Evolutionary conservation across 495 filamentous ascomycete species (phyloP), one percentile per base, ranked within the genome.

Genomic region (Neurospora tetrasperma): DNA sequence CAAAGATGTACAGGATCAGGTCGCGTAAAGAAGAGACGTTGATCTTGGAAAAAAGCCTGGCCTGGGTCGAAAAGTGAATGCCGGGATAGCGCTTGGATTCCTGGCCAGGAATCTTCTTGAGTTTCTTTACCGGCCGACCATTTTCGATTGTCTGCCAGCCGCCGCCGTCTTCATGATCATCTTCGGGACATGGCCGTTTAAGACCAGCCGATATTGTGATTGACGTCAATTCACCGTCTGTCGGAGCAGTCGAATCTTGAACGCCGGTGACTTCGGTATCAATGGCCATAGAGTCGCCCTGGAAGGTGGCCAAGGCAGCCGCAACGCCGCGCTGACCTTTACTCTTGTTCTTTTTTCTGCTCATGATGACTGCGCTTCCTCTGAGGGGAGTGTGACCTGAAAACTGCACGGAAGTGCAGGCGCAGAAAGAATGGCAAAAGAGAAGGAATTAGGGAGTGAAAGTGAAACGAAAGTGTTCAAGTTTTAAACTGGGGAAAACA

Each of bases 1-100:
- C 93, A 72, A 97, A 89, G 72, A 97, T 88, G 81, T 97, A 98
- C n/a, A 98, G 84, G 6, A 94, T 84, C 44, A 99, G 82, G 42
- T 86, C 88, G 77, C 97, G 95, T 23, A 99, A 81, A 75, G 96
- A 91, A 35, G 88, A 85, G 62, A 97, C 87, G 48, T 90, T 91
- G 75, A 98, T 89, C 71, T 89, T 89, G 10, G 88, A 84, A 74
- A 92, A 89, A n/a, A 97, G 80, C 71, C 88, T 89, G 70, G 87
- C 82, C 16, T 90, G 86, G 38, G 90, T 84, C 8, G 90, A 89
- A 75, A 94, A 90, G 8, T 83, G 86, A 68, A 98, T 87, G 59
- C 86, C 83, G 8, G 94, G 94, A 79, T 96, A 96, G 75, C 91
- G 92, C 27, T 77, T 85, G 23, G 85, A 86, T 41, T 82, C 76